These are phyloP conservation scores for Fusarium clavum DNA, from an alignment of 2,329 filamentous ascomycete species.

Conservation along the genomic window DNA sequence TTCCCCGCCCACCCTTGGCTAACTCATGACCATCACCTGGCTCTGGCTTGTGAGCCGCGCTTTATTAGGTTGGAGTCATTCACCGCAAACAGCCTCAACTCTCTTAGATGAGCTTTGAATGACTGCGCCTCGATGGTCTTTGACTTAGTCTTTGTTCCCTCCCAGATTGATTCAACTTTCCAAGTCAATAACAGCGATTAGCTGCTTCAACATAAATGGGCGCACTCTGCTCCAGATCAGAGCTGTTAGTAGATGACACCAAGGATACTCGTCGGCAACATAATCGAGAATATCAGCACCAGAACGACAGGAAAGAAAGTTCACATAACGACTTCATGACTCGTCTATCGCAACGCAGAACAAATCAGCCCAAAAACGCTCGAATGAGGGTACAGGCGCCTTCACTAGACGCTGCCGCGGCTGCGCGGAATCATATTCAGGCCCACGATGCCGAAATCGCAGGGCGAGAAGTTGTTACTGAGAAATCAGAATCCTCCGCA, in stretches of 20 bases:
- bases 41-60: constrained; percentile 32
- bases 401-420: constrained; percentile 24
- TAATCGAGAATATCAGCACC: constrained; percentile 13
- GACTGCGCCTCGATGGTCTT: constrained; percentile 24
- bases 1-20: constrained; percentile 20
- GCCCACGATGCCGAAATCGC: constrained; percentile 45
- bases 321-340: constrained; percentile 17
- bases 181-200: not conserved
- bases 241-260: constrained; percentile 20
- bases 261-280: constrained; percentile 11
- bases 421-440: constrained; percentile 43
- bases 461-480: constrained; percentile 2
- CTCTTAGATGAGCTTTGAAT: constrained; percentile 1
- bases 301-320: constrained; percentile 17
- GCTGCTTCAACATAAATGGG: constrained; percentile 41
- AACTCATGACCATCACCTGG: constrained; percentile 29
- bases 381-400: constrained; percentile 5
- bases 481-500: not conserved
- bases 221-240: constrained; percentile 45
- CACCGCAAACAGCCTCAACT: constrained; percentile 25
- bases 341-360: constrained; percentile 26
- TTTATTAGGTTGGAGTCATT: constrained; percentile 27
- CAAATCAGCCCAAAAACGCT: constrained; percentile 12
- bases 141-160: constrained; percentile 15
- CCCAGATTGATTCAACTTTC: not conserved